Base-by-base conservation (phyloP, 116 monocot genomes). In the Dioscorea cayenensis region DNA sequence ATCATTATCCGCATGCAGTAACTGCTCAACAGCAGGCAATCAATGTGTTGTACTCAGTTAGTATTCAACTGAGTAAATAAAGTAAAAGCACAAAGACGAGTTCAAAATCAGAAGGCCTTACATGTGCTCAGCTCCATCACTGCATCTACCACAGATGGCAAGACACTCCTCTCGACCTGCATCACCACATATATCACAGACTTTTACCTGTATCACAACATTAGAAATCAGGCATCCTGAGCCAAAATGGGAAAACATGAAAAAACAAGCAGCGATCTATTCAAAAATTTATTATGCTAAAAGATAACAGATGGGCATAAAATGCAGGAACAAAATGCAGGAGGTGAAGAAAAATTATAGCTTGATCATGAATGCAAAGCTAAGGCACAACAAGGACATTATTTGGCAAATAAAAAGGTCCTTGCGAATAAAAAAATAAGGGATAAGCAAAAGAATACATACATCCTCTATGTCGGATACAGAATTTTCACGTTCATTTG, bases 151-250 rank as follows among this genome's bases (percentile, higher is more conserved):
- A 50, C 94, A 94, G 36, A 84, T 70, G 61, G 94, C 94, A 63
- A 94, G 79, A 64, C 77, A 67, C 36, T 94, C 94, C 64, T 90
- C 94, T 25, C 73, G 79, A 59, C 94, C 94, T 50, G 83, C 81
- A 84, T 94, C 94, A 37, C 94, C 94, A 72, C 94, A 94, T 51
- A 94, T 94, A 80, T 94, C 94, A 75, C 94, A 94, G 25, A 94
- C 88, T 62, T 94, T 94, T 43, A 94, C 94, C 94, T 94, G 68
- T 55, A 16, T 12, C 43, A 43, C 19, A 55, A 55, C 55, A n/a
- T n/a, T 18, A 55, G 55, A 5, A 16, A 55, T 55, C 16, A 55
- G n/a, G 55, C 0, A 55, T 18, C 16, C n/a, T 55, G 55, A n/a
- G n/a, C n/a, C n/a, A 19, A 18, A n/a, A 55, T 0, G 5, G 2